Evolutionary conservation across 495 filamentous ascomycete species (phyloP).

Genomic region (Lasiosphaeriaceae sp.): DNA sequence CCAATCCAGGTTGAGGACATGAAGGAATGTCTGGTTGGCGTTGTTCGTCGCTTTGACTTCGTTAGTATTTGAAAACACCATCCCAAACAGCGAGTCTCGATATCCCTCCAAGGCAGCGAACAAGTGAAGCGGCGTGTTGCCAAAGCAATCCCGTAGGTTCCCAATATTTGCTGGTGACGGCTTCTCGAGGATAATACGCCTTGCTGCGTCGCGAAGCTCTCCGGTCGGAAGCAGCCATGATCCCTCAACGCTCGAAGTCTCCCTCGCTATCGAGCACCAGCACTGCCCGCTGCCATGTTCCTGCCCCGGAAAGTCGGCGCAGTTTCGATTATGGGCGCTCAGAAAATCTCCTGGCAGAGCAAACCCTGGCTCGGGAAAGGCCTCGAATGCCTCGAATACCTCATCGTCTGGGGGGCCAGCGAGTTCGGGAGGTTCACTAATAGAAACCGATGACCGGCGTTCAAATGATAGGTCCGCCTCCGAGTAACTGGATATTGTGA

Average conservation of each 20-base stretch:
- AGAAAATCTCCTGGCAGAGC: slow-evolving; percentile 41
- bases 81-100: slow-evolving; percentile 25
- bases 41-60: slow-evolving; percentile 28
- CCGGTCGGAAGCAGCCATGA: slow-evolving; percentile 24
- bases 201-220: slow-evolving; percentile 12
- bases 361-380: slow-evolving; percentile 21
- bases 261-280: slow-evolving; percentile 37
- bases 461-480: slow-evolving; percentile 5
- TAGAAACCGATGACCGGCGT: slow-evolving; percentile 2
- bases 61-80: slow-evolving; percentile 17
- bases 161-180: slow-evolving; percentile 18
- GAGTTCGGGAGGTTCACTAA: slow-evolving; percentile 1
- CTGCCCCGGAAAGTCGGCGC: slow-evolving; percentile 25
- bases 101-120: slow-evolving; percentile 31
- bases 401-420: not conserved
- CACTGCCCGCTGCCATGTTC: slow-evolving; percentile 33
- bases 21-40: slow-evolving; percentile 46
- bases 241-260: slow-evolving; percentile 13
- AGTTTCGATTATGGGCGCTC: slow-evolving; percentile 20
- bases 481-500: slow-evolving; percentile 21
- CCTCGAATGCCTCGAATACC: slow-evolving; percentile 11
- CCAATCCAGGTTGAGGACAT: slow-evolving; percentile 39
- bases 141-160: slow-evolving; percentile 32
- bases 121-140: slow-evolving; percentile 43
- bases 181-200: slow-evolving; percentile 17